Evolutionary conservation across 768 basidiomycete species (phyloP).

Genomic region (Leucosporidium scottii): DNA sequence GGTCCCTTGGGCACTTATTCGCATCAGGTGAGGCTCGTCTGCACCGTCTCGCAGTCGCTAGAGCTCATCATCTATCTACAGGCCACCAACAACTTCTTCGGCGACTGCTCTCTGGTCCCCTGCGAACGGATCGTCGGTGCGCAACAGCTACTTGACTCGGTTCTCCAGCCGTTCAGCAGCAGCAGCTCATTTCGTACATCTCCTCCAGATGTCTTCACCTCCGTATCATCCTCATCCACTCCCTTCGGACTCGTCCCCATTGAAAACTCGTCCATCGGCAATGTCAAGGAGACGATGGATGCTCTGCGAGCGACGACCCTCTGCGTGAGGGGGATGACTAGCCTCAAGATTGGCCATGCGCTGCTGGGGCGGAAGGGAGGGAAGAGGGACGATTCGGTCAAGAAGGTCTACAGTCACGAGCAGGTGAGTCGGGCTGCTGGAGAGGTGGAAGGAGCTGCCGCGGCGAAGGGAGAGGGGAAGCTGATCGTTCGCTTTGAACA

Average conservation of each 20-base stretch:
- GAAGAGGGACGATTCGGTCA: conserved; percentile 3
- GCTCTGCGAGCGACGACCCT: conserved; percentile 22
- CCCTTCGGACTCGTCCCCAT: conserved; percentile 33
- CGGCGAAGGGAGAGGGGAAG: background rate
- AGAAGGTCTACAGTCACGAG: conserved; percentile 36
- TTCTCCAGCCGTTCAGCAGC: background rate
- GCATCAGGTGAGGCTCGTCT: conserved; percentile 27
- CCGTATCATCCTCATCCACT: conserved; percentile 1
- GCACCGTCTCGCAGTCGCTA: background rate
- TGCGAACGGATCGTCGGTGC: conserved; percentile 26
- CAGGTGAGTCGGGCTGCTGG: conserved; percentile 17
- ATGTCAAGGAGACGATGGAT: conserved; percentile 31
- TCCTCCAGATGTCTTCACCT: conserved; percentile 29
- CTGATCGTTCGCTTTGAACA: conserved; percentile 2
- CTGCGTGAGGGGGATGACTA: conserved; percentile 14
- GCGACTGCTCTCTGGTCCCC: conserved; percentile 16
- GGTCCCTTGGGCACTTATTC: conserved; percentile 38
- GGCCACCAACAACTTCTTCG: conserved; percentile 32
- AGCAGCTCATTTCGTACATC: background rate
- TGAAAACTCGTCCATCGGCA: conserved; percentile 36
- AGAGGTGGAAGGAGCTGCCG: background rate
- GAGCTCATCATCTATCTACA: background rate
- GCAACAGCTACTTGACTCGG: background rate
- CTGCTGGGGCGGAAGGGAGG: conserved; percentile 7
- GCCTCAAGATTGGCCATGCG: conserved; percentile 35